Evolutionary conservation across 2,329 filamentous ascomycete species (phyloP), one percentile per base, ranked within the genome.

Genomic region (Aureobasidium uvarum): DNA sequence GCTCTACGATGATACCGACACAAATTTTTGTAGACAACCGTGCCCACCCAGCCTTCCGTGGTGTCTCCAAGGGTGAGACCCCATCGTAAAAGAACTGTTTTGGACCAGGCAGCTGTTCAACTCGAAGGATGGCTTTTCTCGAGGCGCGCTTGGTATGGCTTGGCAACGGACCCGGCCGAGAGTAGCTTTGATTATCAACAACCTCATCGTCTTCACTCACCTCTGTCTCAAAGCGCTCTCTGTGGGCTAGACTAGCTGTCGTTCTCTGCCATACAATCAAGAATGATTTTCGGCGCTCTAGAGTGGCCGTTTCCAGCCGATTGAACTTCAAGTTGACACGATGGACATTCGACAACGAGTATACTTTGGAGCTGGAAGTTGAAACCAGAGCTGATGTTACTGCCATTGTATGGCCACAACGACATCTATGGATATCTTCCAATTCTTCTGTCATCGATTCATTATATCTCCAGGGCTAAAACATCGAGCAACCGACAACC

Each of bases 151-250:
- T 39, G 23, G 11, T 38, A 25, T 48, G 25, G 38, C 60, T 54
- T 63, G 60, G 38, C 48, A 63, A 54, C 36, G n/a, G 43, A 16
- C 23, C 23, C 39, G 36, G 48, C 36, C 36, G 18, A 36, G 46
- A 51, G 36, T 45, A 18, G 43, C 23, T 54, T 18, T 31, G 23
- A 11, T 36, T 28, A 18, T 31, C 7, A 43, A 23, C 60, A 41
- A 45, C 38, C 25, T 54, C 59, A 50, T 13, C 23, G 18, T 51
- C 36, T 51, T 45, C 23, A 31, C 46, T 45, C 23, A 31, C 46
- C 18, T 33, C 14, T 36, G 14, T n/a, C 23, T 46, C 18, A 36
- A 36, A 36, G 33, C 5, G 16, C 33, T n/a, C n/a, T 33, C 11
- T 36, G 5, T 14, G 5, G 33, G 5, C 41, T 16, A 10, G 3